Conservation (phyloP, 345 rosid genomes). For the Gossypium herbaceum region DNA sequence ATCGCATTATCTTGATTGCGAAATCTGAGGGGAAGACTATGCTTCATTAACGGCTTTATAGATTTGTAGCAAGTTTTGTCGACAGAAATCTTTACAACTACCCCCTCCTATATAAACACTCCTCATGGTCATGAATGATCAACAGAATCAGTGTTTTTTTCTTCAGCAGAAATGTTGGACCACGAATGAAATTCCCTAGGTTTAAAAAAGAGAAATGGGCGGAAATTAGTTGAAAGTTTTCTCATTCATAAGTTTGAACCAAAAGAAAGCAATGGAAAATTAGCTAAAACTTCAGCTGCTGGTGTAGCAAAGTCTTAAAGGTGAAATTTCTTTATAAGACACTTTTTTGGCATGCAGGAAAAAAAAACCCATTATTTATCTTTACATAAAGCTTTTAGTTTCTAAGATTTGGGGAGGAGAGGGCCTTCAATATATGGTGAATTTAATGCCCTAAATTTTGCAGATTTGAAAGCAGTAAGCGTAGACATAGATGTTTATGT, state of each 20-base stretch:
- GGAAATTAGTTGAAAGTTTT: background rate
- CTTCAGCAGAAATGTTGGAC: slow-evolving; percentile 17
- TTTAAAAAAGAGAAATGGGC: background rate
- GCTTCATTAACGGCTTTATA: background rate
- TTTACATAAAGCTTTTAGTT: background rate
- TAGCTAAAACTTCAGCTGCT: background rate
- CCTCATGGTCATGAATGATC: background rate
- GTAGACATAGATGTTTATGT: background rate
- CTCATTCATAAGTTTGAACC: background rate
- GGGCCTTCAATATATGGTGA: background rate
- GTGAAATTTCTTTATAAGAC: background rate
- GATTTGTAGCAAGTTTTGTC: background rate
- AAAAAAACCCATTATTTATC: background rate
- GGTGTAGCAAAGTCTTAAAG: slow-evolving; percentile 1
- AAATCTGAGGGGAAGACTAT: background rate
- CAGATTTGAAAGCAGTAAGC: background rate
- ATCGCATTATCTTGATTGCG: background rate
- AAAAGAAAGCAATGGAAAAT: background rate
- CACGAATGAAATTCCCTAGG: background rate
- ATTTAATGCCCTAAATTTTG: background rate
- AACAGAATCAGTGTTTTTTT: background rate
- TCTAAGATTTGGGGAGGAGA: background rate
- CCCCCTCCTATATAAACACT: background rate
- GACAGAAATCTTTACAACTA: background rate
- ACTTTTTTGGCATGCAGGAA: slow-evolving; percentile 7